phyloP scores from a whole-genome alignment of 2,329 filamentous ascomycete species.

The Corinectria fuckeliana region DNA sequence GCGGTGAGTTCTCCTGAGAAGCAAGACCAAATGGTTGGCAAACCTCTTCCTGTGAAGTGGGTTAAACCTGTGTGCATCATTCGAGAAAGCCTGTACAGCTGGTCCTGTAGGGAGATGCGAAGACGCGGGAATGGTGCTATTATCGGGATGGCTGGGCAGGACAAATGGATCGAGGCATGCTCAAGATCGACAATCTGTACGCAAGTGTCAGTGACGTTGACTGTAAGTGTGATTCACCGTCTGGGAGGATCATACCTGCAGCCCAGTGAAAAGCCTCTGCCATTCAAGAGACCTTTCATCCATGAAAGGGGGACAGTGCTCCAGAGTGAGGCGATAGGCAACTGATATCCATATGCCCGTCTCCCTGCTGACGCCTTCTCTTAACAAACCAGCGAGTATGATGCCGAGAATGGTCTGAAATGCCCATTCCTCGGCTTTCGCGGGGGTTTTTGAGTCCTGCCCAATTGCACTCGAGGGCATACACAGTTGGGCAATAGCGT shows the following conservation, averaged over 20 bases:
- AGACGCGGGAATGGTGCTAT: slow-evolving; percentile 46
- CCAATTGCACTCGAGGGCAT: slow-evolving; percentile 43
- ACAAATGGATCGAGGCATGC: slow-evolving; percentile 50
- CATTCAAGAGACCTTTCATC: slow-evolving; percentile 48
- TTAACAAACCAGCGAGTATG: slow-evolving; percentile 48
- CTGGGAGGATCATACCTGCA: slow-evolving; percentile 1
- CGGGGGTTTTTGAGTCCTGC: slow-evolving; percentile 27
- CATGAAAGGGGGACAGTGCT: slow-evolving; percentile 48
- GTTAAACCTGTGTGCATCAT: slow-evolving; percentile 53
- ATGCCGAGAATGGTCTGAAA: slow-evolving; percentile 52
- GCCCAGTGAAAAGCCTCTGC: slow-evolving; percentile 47
- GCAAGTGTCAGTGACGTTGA: not conserved
- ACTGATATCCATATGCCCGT: slow-evolving; percentile 53
- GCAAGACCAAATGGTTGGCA: slow-evolving; percentile 52
- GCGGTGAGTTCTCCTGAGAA: slow-evolving; percentile 38
- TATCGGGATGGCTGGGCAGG: slow-evolving; percentile 49
- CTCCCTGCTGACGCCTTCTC: slow-evolving; percentile 48
- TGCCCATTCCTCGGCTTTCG: slow-evolving; percentile 45
- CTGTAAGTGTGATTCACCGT: too few relatives aligned
- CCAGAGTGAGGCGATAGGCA: slow-evolving; percentile 48
- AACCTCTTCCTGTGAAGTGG: slow-evolving; percentile 49
- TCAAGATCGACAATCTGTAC: slow-evolving; percentile 50
- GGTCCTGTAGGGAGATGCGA: slow-evolving; percentile 47
- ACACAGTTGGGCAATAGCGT: slow-evolving; percentile 49
- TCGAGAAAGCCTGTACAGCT: slow-evolving; percentile 48